Evolutionary conservation across 1,284 basidiomycete genomes (phyloP).

Genomic region (Exobasidium rhododendri): DNA sequence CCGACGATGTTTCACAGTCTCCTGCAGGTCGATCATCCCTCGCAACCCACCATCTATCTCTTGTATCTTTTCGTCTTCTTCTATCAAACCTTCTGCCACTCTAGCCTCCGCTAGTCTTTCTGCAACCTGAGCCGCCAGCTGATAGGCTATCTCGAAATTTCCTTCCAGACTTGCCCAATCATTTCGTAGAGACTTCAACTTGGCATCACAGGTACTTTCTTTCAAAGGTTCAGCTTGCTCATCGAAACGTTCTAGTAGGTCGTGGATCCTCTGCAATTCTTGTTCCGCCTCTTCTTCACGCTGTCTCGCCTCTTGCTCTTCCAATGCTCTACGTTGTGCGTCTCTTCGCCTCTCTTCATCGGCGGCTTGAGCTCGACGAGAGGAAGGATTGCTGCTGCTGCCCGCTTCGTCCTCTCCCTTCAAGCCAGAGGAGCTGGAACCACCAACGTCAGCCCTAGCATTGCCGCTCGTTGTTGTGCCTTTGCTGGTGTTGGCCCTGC

Average conservation of each 20-base stretch:
- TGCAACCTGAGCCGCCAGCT: neutral
- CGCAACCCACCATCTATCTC: neutral
- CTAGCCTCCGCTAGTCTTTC: neutral
- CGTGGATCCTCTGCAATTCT: neutral
- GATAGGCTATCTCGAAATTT: neutral
- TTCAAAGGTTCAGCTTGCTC: neutral
- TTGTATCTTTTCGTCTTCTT: neutral
- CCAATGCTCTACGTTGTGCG: neutral
- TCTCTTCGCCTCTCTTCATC: neutral
- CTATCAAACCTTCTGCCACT: neutral
- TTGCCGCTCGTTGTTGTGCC: neutral
- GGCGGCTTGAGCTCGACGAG: no score
- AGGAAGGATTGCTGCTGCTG: no score
- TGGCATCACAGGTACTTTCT: neutral
- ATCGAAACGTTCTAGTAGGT: neutral
- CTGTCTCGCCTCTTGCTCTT: neutral
- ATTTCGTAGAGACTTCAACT: neutral
- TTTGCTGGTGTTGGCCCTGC: neutral
- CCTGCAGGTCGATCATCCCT: slow-evolving; percentile 28
- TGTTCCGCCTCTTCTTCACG: neutral
- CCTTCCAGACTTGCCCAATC: neutral
- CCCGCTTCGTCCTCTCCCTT: no score
- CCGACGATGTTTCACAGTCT: slow-evolving; percentile 26
- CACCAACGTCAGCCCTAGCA: neutral
- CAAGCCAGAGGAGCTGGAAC: neutral